Percentiles rank a stretch among this genome's conserved stretches.
phyloP scores from a whole-genome alignment of 2,329 filamentous ascomycete species.

The Fusarium sp. region DNA sequence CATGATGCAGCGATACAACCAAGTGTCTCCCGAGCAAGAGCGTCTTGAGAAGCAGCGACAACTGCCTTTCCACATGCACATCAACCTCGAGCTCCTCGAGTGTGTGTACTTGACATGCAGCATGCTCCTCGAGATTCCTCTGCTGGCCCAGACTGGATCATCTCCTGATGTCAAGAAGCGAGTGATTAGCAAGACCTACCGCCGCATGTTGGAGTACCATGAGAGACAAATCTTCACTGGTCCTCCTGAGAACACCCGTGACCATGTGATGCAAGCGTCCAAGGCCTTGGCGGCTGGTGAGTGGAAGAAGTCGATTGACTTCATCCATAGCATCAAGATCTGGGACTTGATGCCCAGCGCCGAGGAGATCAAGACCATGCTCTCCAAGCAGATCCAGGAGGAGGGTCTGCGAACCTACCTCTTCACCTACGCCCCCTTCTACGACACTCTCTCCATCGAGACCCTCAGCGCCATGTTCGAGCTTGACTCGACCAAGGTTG shows the following conservation, averaged over 20 bases:
- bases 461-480: conserved; percentile 96
- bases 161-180: conserved; percentile 97
- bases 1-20: conserved; percentile 96
- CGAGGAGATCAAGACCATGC: conserved; percentile 95
- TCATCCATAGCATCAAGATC: conserved; percentile 98
- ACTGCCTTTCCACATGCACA: conserved; percentile 99
- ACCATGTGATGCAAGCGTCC: conserved; percentile 99
- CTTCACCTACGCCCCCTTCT: conserved; percentile 99
- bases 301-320: conserved; percentile 95
- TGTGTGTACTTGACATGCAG: conserved; percentile 99
- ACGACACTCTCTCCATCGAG: conserved; percentile 90
- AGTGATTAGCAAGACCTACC: conserved; percentile 99
- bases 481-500: conserved; percentile 86
- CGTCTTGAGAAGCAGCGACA: conserved; percentile 96
- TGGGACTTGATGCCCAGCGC: conserved; percentile 97
- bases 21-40: conserved; percentile 97
- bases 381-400: conserved; percentile 97
- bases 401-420: conserved; percentile 98
- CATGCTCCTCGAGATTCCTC: conserved; percentile 98
- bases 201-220: conserved; percentile 98
- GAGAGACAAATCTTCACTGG: conserved; percentile 99
- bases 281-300: conserved; percentile 96
- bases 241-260: conserved; percentile 96
- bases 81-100: conserved; percentile 97
- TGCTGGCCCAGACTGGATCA: conserved; percentile 95